Conservation (phyloP, 2,329 filamentous ascomycete species). For the Fusarium sp. region DNA sequence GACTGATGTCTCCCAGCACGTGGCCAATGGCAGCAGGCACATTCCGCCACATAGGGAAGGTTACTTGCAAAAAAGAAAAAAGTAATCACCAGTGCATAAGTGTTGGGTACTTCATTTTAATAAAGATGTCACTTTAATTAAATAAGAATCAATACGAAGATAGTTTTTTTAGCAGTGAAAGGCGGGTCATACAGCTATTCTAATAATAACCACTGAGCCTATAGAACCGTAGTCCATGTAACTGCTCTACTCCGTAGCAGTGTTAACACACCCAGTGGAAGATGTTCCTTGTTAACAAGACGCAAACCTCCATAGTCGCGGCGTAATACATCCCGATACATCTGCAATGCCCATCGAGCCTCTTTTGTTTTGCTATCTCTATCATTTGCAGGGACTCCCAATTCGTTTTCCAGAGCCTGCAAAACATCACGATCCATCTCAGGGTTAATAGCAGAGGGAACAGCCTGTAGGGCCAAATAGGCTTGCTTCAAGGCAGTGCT, state of each 20-base stretch:
- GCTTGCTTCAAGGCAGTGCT: not conserved
- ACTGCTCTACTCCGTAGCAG: not conserved
- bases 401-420: not conserved
- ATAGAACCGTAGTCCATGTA: not conserved
- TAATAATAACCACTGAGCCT: not conserved
- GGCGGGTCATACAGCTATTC: no score
- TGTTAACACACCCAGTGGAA: not conserved
- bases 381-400: not conserved
- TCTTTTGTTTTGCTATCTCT: not conserved
- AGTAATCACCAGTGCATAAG: not conserved
- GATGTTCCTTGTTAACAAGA: conserved; percentile 1
- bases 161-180: no score
- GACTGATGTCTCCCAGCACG: not conserved
- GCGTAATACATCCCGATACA: not conserved
- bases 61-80: not conserved
- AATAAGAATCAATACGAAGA: accelerated
- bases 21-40: conserved; percentile 8
- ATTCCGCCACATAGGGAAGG: not conserved
- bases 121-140: accelerated
- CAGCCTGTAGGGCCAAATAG: not conserved
- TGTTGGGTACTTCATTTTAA: not conserved
- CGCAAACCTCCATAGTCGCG: conserved; percentile 2
- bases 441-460: not conserved
- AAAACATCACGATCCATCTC: conserved; percentile 1
- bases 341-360: not conserved